Evolutionary conservation across 169 alveolate species (phyloP).

Genomic region (Cytauxzoon felis): DNA sequence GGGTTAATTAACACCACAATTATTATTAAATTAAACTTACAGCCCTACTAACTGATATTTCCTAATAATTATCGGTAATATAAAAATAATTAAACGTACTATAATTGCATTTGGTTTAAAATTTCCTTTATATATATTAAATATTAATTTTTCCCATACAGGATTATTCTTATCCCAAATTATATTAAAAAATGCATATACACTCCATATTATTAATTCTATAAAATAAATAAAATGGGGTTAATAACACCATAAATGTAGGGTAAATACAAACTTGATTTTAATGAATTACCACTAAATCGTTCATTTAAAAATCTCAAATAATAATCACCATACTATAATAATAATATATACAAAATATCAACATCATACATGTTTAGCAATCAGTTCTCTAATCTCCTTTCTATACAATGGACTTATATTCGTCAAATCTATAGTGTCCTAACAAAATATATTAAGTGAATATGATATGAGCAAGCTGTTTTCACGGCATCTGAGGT

Average conservation of each 20-base stretch:
- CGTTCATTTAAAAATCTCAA: conserved; percentile 11
- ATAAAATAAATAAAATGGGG: background rate
- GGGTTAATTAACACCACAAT: conserved; percentile 20
- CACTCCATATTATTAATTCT: conserved; percentile 23
- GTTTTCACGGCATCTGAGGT: too few species aligned
- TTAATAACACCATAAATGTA: background rate
- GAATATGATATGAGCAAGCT: too few species aligned
- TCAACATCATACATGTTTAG: conserved; percentile 5
- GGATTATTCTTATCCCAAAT: conserved; percentile 57
- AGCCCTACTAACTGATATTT: conserved; percentile 28
- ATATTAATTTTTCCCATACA: conserved; percentile 11
- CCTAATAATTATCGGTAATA: too few species aligned
- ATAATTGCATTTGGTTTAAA: conserved; percentile 11
- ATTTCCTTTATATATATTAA: conserved; percentile 23
- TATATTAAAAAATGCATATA: conserved; percentile 42
- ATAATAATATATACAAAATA: background rate
- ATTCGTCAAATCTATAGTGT: conserved; percentile 40
- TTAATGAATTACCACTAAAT: conserved; percentile 29
- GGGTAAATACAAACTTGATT: conserved; percentile 15
- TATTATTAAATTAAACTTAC: conserved; percentile 25
- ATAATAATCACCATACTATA: conserved; percentile 51
- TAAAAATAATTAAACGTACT: too few species aligned
- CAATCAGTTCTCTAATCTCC: conserved; percentile 9
- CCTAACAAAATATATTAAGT: conserved; percentile 14
- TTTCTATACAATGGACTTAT: conserved; percentile 11